Conservation (phyloP, 768 basidiomycete genomes). For the Amanita exitialis region DNA sequence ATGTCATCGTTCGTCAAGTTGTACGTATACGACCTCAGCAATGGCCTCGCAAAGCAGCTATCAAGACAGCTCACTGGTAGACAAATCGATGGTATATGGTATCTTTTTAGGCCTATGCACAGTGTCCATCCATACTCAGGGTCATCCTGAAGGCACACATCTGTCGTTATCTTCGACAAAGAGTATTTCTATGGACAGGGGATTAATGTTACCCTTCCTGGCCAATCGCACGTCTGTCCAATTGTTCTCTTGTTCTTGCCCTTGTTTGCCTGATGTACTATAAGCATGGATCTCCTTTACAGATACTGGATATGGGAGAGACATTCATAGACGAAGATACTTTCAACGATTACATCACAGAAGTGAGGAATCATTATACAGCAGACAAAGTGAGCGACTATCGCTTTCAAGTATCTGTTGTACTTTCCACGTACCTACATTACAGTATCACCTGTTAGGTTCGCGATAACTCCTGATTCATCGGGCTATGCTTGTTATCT, state of each 20-base stretch:
- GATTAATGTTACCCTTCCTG: constrained; percentile 61
- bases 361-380: constrained; percentile 73
- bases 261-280: neutral
- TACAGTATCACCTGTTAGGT: constrained; percentile 82
- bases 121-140: neutral
- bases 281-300: constrained; percentile 69
- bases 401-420: neutral
- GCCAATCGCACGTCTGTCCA: constrained; percentile 67
- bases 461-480: constrained; percentile 6
- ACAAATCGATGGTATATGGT: constrained; percentile 94
- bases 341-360: constrained; percentile 73
- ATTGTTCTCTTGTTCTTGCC: neutral
- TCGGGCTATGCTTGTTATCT: neutral
- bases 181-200: constrained; percentile 92
- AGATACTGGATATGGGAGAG: constrained; percentile 65
- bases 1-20: constrained; percentile 53
- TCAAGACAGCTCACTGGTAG: constrained; percentile 76
- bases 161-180: constrained; percentile 76
- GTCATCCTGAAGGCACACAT: constrained; percentile 65
- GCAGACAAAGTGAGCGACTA: constrained; percentile 64
- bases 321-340: constrained; percentile 78
- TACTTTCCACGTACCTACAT: neutral
- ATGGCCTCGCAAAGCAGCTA: constrained; percentile 72
- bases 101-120: neutral
- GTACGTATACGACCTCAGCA: constrained; percentile 88